phyloP scores from a whole-genome alignment of 2,329 filamentous ascomycete genomes.

The Fusarium protoensiforme region DNA sequence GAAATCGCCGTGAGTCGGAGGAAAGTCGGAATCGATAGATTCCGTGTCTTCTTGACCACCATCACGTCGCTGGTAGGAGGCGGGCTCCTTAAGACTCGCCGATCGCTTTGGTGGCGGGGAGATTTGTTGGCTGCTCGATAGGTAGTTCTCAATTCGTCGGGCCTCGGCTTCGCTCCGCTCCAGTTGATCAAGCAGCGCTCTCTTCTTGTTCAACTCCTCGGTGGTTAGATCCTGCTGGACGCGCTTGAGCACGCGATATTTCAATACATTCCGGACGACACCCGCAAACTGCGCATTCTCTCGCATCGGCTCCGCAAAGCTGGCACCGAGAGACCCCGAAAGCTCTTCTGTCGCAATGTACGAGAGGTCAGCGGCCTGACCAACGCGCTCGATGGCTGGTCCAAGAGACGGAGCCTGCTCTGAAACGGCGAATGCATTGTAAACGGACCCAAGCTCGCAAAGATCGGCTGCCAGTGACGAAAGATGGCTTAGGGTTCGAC shows the following conservation, averaged over 20 bases:
- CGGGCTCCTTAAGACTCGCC: slow-evolving; percentile 64
- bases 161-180: slow-evolving; percentile 95
- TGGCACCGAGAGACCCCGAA: slow-evolving; percentile 86
- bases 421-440: slow-evolving; percentile 95
- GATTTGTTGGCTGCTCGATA: slow-evolving; percentile 77
- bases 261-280: slow-evolving; percentile 87
- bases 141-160: slow-evolving; percentile 91
- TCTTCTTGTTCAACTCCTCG: slow-evolving; percentile 92
- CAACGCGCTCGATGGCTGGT: slow-evolving; percentile 91
- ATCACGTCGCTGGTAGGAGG: slow-evolving; percentile 63
- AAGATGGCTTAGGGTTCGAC: slow-evolving; percentile 86
- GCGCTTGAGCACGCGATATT: slow-evolving; percentile 91
- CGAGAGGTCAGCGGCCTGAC: slow-evolving; percentile 93
- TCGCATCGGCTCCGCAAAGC: slow-evolving; percentile 96
- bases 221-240: slow-evolving; percentile 98
- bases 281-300: slow-evolving; percentile 98
- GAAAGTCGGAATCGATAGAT: slow-evolving; percentile 96
- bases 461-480: slow-evolving; percentile 87
- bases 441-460: slow-evolving; percentile 92
- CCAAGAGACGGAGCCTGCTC: slow-evolving; percentile 90
- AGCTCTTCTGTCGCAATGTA: slow-evolving; percentile 97
- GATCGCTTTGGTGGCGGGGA: slow-evolving; percentile 74
- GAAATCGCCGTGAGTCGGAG: slow-evolving; percentile 83
- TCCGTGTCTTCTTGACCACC: slow-evolving; percentile 79
- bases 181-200: slow-evolving; percentile 82